Conservation (phyloP, 805 yeast genomes). For the Kodamaea lidongshanica region DNA sequence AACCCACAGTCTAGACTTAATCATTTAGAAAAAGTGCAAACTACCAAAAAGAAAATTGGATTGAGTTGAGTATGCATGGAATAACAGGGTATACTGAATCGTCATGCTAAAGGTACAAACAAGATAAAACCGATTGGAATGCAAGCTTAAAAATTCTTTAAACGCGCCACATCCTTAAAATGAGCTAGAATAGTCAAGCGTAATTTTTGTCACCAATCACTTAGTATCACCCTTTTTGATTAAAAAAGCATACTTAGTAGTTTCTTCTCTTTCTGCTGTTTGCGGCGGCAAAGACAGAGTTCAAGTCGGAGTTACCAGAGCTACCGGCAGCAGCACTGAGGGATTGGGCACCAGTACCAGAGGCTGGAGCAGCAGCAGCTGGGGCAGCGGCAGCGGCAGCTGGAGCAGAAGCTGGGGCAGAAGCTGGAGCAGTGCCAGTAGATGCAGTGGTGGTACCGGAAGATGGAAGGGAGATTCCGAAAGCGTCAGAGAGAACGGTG, state of each 20-base stretch:
- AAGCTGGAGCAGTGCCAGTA: constrained; percentile 12
- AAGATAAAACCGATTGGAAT: constrained; percentile 4
- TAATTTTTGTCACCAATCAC: constrained; percentile 1
- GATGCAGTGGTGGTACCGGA: constrained; percentile 18
- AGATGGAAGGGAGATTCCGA: too few relatives aligned
- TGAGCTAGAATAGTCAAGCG: constrained; percentile 2
- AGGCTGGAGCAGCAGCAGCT: constrained; percentile 9
- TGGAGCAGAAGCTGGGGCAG: constrained; percentile 9
- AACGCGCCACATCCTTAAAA: constrained; percentile 6
- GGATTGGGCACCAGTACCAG: constrained; percentile 7
- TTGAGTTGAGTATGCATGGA: too few relatives aligned
- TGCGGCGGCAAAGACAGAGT: constrained; percentile 10
- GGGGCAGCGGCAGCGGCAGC: constrained; percentile 9
- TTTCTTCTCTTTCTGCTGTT: constrained; percentile 12
- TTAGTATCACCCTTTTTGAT: constrained; percentile 1
- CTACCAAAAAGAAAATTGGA: too few relatives aligned
- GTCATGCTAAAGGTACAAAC: too few relatives aligned
- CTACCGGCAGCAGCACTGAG: constrained; percentile 1
- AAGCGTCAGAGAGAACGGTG: constrained; percentile 12
- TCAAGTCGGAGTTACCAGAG: constrained; percentile 6
- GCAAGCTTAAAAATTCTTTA: constrained; percentile 3
- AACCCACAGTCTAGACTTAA: too few relatives aligned
- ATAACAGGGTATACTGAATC: too few relatives aligned
- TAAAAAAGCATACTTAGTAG: constrained; percentile 10
- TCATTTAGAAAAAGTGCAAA: too few relatives aligned